These are phyloP conservation scores for Pseudoturritis turrita DNA, from an alignment of 345 rosid genomes.

Conservation along the genomic window DNA sequence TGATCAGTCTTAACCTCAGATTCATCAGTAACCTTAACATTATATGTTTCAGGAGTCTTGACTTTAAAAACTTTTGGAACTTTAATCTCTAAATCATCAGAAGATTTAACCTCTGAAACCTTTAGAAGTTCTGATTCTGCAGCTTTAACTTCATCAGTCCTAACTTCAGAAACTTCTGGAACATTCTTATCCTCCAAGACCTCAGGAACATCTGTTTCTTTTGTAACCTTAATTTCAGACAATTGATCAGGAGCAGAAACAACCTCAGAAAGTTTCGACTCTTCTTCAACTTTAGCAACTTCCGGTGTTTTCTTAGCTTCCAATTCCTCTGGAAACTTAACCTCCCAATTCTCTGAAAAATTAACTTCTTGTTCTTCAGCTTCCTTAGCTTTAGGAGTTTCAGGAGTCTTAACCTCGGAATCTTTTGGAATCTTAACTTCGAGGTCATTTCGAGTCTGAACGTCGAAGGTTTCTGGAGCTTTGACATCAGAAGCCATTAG, in stretches of 20 bases:
- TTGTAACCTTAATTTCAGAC: conserved; percentile 6
- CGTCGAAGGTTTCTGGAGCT: conserved; percentile 9
- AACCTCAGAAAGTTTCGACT: neutral
- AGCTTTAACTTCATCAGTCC: conserved; percentile 8
- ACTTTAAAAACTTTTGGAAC: conserved; percentile 14
- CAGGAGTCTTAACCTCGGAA: conserved; percentile 14
- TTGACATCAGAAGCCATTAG: neutral
- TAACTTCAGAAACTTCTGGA: neutral
- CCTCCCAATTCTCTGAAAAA: conserved; percentile 25
- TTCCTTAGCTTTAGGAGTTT: conserved; percentile 14
- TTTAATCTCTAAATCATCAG: conserved; percentile 18
- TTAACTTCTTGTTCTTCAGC: neutral
- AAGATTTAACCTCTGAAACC: conserved; percentile 21
- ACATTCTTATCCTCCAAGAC: conserved; percentile 16
- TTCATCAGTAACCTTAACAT: neutral
- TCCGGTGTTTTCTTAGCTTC: conserved; percentile 5
- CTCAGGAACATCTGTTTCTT: conserved; percentile 11
- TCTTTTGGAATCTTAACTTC: conserved; percentile 21
- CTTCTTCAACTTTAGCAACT: neutral
- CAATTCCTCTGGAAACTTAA: conserved; percentile 26
- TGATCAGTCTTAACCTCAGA: neutral
- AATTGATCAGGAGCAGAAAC: neutral
- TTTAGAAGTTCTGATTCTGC: conserved; percentile 24
- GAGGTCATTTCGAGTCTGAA: conserved; percentile 14
- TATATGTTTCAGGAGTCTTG: conserved; percentile 2